A percentile compares a stretch with the other conserved stretches of the same genome.
phyloP scores from a whole-genome alignment of 805 yeast species.

The Kodamaea leandrae region DNA sequence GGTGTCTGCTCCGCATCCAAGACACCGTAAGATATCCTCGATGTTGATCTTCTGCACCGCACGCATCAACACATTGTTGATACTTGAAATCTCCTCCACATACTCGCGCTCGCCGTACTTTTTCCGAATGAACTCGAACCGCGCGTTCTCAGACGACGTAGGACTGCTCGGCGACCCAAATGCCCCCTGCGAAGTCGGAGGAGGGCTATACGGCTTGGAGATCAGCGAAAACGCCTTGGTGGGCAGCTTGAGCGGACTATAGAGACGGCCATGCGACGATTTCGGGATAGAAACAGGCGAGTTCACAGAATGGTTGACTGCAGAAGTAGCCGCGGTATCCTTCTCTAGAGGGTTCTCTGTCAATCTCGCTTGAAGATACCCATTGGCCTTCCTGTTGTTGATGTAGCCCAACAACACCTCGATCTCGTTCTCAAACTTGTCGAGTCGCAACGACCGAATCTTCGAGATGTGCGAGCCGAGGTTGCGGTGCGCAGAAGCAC shows the following conservation, averaged over 20 bases:
- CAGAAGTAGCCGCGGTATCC: background rate
- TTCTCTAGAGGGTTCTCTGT: background rate
- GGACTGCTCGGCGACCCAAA: background rate
- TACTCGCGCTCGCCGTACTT: conserved; percentile 62
- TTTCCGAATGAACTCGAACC: conserved; percentile 57
- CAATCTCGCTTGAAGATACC: conserved; percentile 53
- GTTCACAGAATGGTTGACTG: background rate
- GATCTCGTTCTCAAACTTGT: conserved; percentile 61
- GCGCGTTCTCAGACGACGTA: conserved; percentile 8
- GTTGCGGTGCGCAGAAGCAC: conserved; percentile 86
- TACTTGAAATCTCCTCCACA: conserved; percentile 21
- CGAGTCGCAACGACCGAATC: conserved; percentile 74
- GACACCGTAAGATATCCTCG: conserved; percentile 39
- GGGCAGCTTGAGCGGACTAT: too few species aligned
- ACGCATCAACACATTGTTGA: conserved; percentile 43
- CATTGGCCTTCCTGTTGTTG: conserved; percentile 56
- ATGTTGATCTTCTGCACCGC: conserved; percentile 52
- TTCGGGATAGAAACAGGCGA: background rate
- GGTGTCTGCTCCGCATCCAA: conserved; percentile 49
- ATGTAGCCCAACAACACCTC: conserved; percentile 50
- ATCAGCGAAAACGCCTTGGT: background rate
- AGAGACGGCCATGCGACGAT: too few species aligned
- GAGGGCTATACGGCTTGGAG: background rate
- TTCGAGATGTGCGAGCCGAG: conserved; percentile 81
- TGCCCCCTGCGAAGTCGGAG: background rate